Evolutionary conservation across 2,329 filamentous ascomycete species (phyloP), one percentile per base, ranked within the genome.

Genomic region (Ophiostoma triangulosporum): DNA sequence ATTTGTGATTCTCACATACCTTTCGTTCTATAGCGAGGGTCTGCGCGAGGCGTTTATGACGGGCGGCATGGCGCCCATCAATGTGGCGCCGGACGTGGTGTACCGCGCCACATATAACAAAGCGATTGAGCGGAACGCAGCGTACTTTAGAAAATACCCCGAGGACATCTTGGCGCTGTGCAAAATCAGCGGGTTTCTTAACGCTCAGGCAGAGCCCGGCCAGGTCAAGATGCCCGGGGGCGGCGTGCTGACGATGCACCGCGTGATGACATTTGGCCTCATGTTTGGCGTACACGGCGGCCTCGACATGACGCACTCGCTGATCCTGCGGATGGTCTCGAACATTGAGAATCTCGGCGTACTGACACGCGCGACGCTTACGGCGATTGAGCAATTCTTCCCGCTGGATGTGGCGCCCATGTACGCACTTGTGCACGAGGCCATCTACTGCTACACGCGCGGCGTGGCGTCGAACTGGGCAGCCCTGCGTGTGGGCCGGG

Each of bases 341-440:
- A 91, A 95, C 57, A 74, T 97, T 22, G 78, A 83, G 17, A 76
- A 81, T 48, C 88, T 90, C 56, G 83, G 83, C n/a, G 80, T 83
- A 60, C 70, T 96, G 56, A 89, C 84, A 0, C 76, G 81, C 17
- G 80, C 83, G 0, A 85, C 86, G 0, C 74, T 95, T 3, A 71
- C 77, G 3, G 71, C 75, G 0, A 71, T 95, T 24, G 88, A 95
- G 64, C 68, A 73, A 20, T 76, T 77, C 51, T 75, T 82, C 2
- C 72, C 75, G 2, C 89, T 88, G 62, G 89, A 96, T 62, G 77
- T 79, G 38, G 80, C 82, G 60, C 80, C 91, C 54, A 79, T 96
- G 56, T 97, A 96, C 64, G 84, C 86, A 24, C 73, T 96, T 36
- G 71, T 96, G 3, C 91, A 97, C 64, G 91, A 97, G 67, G 75